Percentiles rank a stretch among this genome's conserved stretches.
These are phyloP conservation scores for Termitomyces sp. DNA, from an alignment of 768 basidiomycete species.

Conservation along the genomic window DNA sequence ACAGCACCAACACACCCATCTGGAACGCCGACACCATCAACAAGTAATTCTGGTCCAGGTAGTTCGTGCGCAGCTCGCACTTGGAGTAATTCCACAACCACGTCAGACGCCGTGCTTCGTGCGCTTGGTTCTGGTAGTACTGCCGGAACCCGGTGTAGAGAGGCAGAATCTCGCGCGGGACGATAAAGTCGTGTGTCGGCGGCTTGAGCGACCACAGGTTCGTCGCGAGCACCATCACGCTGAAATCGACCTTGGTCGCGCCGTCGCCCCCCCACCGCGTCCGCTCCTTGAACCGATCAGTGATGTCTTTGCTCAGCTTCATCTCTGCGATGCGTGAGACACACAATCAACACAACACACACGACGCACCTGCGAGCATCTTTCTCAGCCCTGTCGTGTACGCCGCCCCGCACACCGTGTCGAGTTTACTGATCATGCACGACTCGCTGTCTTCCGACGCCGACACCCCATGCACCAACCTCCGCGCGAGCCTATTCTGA, in stretches of 20 bases:
- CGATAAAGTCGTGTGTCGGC: slow-evolving; percentile 79
- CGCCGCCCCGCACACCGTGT: slow-evolving; percentile 95
- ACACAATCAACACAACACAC: background rate
- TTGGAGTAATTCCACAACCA: slow-evolving; percentile 99
- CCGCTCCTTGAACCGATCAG: slow-evolving; percentile 90
- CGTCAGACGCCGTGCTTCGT: slow-evolving; percentile 90
- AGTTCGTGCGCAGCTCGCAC: slow-evolving; percentile 92
- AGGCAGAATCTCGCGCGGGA: slow-evolving; percentile 81
- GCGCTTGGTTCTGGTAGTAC: slow-evolving; percentile 85
- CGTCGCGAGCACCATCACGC: slow-evolving; percentile 89
- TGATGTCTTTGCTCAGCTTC: slow-evolving; percentile 91
- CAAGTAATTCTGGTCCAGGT: slow-evolving; percentile 92
- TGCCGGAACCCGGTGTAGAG: slow-evolving; percentile 89
- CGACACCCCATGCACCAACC: slow-evolving; percentile 80
- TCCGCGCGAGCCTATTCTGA: slow-evolving; percentile 74
- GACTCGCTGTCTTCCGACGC: slow-evolving; percentile 96
- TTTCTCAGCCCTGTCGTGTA: slow-evolving; percentile 94
- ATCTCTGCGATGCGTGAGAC: slow-evolving; percentile 30
- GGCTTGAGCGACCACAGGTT: slow-evolving; percentile 94
- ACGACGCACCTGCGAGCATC: slow-evolving; percentile 84
- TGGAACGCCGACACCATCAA: slow-evolving; percentile 94
- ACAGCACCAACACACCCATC: slow-evolving; percentile 90
- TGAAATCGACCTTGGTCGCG: slow-evolving; percentile 79
- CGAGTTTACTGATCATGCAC: slow-evolving; percentile 97
- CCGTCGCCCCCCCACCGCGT: slow-evolving; percentile 85